phyloP scores from a whole-genome alignment of 2,329 filamentous ascomycete genomes.

The Diplodia seriata region DNA sequence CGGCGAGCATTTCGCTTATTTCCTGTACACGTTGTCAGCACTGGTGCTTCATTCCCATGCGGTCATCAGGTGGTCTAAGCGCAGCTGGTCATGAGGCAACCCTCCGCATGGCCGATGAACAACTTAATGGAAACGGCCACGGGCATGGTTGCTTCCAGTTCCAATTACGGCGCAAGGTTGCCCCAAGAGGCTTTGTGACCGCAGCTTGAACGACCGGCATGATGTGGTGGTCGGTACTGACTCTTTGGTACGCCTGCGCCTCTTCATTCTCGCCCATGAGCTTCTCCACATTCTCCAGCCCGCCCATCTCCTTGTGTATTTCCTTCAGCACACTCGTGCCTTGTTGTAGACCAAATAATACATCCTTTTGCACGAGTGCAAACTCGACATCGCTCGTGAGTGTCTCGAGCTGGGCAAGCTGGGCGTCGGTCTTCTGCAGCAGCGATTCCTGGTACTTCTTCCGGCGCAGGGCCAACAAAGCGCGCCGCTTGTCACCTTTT shows the following conservation, averaged over 20 bases:
- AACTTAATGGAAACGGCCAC: conserved; percentile 15
- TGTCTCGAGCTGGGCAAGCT: conserved; percentile 92
- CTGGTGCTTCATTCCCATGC: neutral
- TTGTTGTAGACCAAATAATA: conserved; percentile 89
- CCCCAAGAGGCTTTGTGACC: neutral
- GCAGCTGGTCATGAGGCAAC: neutral
- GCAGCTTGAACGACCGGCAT: neutral
- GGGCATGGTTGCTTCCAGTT: conserved; percentile 3
- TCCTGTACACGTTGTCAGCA: conserved; percentile 63
- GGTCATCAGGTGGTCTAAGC: conserved; percentile 1
- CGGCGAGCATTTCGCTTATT: conserved; percentile 87
- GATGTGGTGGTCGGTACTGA: conserved; percentile 49
- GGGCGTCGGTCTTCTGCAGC: conserved; percentile 85
- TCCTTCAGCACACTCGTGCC: conserved; percentile 87
- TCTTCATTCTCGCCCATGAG: conserved; percentile 92
- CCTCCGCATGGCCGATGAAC: neutral
- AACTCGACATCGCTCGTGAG: conserved; percentile 92
- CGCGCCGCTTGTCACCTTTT: conserved; percentile 78
- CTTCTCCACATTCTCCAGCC: conserved; percentile 91
- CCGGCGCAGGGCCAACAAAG: conserved; percentile 84
- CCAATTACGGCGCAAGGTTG: neutral
- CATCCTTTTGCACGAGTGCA: conserved; percentile 94
- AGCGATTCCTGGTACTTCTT: conserved; percentile 98
- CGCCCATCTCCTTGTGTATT: conserved; percentile 95
- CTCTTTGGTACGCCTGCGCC: conserved; percentile 88